Conservation (phyloP, 768 basidiomycete species). For the Exsudoporus frostii region DNA sequence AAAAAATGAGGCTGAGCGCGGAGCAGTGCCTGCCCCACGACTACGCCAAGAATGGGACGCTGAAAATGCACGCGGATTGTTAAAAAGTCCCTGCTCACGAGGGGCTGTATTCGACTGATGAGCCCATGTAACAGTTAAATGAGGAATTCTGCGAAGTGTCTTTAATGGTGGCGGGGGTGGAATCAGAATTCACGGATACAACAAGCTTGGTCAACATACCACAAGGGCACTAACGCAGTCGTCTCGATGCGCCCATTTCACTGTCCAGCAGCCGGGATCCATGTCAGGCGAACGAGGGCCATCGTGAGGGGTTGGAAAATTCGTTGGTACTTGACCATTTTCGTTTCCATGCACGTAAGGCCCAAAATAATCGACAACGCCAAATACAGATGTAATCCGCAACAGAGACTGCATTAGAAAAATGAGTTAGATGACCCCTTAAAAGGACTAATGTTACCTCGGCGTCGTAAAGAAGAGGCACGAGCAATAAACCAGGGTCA, state of each 20-base stretch:
- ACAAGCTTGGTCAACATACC: constrained; percentile 38
- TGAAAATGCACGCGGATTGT: constrained; percentile 8
- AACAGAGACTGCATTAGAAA: constrained; percentile 43
- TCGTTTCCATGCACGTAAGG: constrained; percentile 25
- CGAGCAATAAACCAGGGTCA: constrained; percentile 40
- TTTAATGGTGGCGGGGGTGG: constrained; percentile 24
- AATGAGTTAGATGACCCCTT: constrained; percentile 3
- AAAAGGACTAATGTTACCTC: constrained; percentile 40
- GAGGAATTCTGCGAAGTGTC: constrained; percentile 68
- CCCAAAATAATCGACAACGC: constrained; percentile 56
- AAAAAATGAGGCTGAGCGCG: constrained; percentile 15
- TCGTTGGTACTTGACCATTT: constrained; percentile 14
- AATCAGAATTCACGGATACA: constrained; percentile 1
- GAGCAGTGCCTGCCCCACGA: constrained; percentile 3
- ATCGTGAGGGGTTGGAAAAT: constrained; percentile 52
- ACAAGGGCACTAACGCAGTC: constrained; percentile 71
- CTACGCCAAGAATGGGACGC: constrained; percentile 20
- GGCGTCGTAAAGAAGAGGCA: constrained; percentile 58
- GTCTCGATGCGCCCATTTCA: constrained; percentile 77
- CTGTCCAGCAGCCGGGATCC: constrained; percentile 65
- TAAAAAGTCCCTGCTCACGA: constrained; percentile 16
- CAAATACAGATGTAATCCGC: constrained; percentile 57
- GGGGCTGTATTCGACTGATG: constrained; percentile 47
- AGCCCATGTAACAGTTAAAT: constrained; percentile 77
- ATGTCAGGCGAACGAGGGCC: constrained; percentile 51